phyloP scores from a whole-genome alignment of 495 filamentous ascomycete genomes.

The Diplogelasinospora grovesii region DNA sequence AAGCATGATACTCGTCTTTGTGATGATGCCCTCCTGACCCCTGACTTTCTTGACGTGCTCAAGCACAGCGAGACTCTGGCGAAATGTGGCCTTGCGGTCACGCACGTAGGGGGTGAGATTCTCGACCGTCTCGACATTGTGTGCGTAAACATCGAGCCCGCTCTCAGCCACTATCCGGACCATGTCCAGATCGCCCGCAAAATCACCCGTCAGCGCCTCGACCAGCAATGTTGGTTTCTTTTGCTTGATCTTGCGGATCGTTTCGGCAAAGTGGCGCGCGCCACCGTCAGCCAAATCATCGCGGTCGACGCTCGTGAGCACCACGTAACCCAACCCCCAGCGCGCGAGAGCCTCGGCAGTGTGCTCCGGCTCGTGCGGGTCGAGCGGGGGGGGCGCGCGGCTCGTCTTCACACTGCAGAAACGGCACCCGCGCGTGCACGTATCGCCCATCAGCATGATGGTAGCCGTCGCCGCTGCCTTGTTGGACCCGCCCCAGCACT shows the following conservation, averaged over 20 bases:
- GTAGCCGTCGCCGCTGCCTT: conserved; percentile 91
- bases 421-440: conserved; percentile 91
- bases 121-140: conserved; percentile 96
- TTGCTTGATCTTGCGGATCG: conserved; percentile 85
- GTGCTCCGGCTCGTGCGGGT: conserved; percentile 94
- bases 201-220: conserved; percentile 94
- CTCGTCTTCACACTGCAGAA: conserved; percentile 96
- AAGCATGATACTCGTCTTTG: conserved; percentile 96
- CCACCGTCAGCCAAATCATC: conserved; percentile 89
- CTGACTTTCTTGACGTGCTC: conserved; percentile 71
- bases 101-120: conserved; percentile 80
- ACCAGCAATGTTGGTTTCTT: conserved; percentile 82
- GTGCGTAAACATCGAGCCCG: conserved; percentile 92
- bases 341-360: conserved; percentile 86
- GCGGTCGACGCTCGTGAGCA: conserved; percentile 86
- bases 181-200: conserved; percentile 72
- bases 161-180: conserved; percentile 74
- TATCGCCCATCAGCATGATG: conserved; percentile 99
- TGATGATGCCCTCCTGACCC: conserved; percentile 63
- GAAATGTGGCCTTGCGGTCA: conserved; percentile 84
- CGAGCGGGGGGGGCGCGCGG: conserved; percentile 69
- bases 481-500: conserved; percentile 90
- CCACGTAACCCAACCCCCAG: conserved; percentile 95
- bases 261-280: conserved; percentile 87
- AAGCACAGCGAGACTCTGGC: conserved; percentile 76